Evolutionary conservation across 1,284 basidiomycete genomes (phyloP), one percentile per base, ranked within the genome.

Genomic region (Thelephora terrestris): DNA sequence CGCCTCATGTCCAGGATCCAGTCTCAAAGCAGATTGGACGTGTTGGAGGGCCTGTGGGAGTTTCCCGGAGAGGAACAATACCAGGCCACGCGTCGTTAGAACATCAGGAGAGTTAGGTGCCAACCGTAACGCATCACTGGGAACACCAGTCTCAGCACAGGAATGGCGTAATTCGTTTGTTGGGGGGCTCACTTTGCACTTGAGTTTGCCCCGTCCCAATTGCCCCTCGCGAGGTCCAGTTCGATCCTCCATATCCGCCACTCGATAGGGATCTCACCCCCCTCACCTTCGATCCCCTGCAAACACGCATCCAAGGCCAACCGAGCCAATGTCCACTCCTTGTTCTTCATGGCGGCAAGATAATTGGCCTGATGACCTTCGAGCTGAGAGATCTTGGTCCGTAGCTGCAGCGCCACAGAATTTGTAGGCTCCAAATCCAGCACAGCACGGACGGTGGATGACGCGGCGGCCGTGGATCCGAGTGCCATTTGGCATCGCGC

Each of bases 241-340:
- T 91, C 84, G 32, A 90, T 72, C 52, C 77, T 71, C 84, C 85
- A 89, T n/a, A 78, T 62, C 45, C 83, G 71, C 89, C 88, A 91
- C 54, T 87, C 80, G 1, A 71, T 68, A 5, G 88, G 88, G 2
- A 81, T 71, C 55, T 85, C 81, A 1, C 78, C 78, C 18, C 78
- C 81, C 61, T 90, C 86, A 21, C 73, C 75, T 50, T 87, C 85
- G 50, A 86, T 81, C 36, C 75, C 70, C 59, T 83, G 76, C 48
- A 81, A 58, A 58, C 83, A 87, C 59, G 78, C 80, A 50, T 89
- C 85, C 49, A 89, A 66, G 46, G 84, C 79, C 24, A 91, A 59
- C 47, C 85, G 67, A 3, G 80, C 80, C 61, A 85, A 71, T 2
- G 71, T 78, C 79, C 81, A 87, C 47, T 88, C 80, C 50, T 78